A percentile compares a stretch with the other conserved stretches of the same genome.
These are phyloP conservation scores for Colletotrichum sublineola DNA, from an alignment of 2,329 filamentous ascomycete species.

Conservation along the genomic window DNA sequence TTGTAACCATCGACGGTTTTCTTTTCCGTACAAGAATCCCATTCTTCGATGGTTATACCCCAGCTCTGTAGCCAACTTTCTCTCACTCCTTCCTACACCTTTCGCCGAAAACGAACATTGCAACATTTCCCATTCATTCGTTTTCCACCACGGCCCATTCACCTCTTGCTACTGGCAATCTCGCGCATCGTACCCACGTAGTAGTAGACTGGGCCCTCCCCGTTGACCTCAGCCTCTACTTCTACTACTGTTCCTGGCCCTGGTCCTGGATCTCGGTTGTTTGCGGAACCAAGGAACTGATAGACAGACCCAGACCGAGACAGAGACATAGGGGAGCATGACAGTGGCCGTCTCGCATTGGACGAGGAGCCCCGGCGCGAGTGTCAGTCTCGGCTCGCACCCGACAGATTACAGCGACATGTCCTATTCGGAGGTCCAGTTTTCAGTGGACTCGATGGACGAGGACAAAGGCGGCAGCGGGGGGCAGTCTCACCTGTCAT, in stretches of 20 bases:
- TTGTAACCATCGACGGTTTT: conserved; percentile 42
- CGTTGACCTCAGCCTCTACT: conserved; percentile 15
- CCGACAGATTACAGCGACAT: conserved; percentile 32
- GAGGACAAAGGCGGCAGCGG: conserved; percentile 39
- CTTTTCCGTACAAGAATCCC: conserved; percentile 42
- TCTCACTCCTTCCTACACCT: conserved; percentile 28
- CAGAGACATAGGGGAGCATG: conserved; percentile 33
- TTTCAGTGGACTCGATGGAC: conserved; percentile 41
- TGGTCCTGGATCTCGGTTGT: conserved; percentile 22
- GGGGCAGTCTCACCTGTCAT: conserved; percentile 33
- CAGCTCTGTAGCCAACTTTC: conserved; percentile 29
- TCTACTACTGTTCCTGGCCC: conserved; percentile 27
- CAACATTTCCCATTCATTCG: conserved; percentile 17
- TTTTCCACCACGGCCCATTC: neutral
- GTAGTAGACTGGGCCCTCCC: conserved; percentile 15
- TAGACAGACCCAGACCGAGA: conserved; percentile 15
- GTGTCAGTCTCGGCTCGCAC: conserved; percentile 38
- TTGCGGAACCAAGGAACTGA: conserved; percentile 33
- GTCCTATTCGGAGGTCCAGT: conserved; percentile 38
- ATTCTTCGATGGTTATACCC: conserved; percentile 38
- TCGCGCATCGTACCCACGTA: conserved; percentile 22
- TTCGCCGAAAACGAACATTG: conserved; percentile 35
- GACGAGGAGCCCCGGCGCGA: conserved; percentile 39
- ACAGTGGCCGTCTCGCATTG: conserved; percentile 42
- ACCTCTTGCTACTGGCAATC: conserved; percentile 20